Percentiles rank a stretch among this genome's conserved stretches.
These are phyloP conservation scores for Penicillium psychrosexuale DNA, from an alignment of 2,329 filamentous ascomycete genomes.

Conservation along the genomic window DNA sequence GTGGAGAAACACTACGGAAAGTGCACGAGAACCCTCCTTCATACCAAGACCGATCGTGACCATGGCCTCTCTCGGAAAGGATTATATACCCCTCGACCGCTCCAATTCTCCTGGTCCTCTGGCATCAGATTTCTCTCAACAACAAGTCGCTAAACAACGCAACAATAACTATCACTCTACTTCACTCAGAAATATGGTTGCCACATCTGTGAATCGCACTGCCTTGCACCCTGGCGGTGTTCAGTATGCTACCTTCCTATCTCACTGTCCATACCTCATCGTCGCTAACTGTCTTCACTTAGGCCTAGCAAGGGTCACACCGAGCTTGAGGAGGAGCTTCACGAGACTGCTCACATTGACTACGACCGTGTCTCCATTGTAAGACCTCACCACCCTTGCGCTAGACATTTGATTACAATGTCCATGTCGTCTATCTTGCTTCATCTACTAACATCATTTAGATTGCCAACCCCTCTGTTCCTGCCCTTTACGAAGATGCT, in stretches of 20 bases:
- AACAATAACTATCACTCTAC: slow-evolving; percentile 59
- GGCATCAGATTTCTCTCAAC: slow-evolving; percentile 55
- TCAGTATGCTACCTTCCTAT: slow-evolving; percentile 59
- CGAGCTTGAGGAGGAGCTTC: slow-evolving; percentile 94
- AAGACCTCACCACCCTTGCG: slow-evolving; percentile 39
- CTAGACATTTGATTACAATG: slow-evolving; percentile 9
- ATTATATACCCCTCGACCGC: slow-evolving; percentile 46
- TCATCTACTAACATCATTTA: slow-evolving; percentile 29
- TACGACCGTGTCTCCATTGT: slow-evolving; percentile 98
- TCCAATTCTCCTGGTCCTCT: slow-evolving; percentile 47
- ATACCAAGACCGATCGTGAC: slow-evolving; percentile 25
- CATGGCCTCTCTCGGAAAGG: slow-evolving; percentile 37
- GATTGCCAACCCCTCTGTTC: slow-evolving; percentile 89
- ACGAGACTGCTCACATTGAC: slow-evolving; percentile 97
- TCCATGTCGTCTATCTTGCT: background rate
- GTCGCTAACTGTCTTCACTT: slow-evolving; percentile 16
- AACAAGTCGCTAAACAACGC: slow-evolving; percentile 57
- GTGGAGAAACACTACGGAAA: slow-evolving; percentile 38
- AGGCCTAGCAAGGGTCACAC: slow-evolving; percentile 87
- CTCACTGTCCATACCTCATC: slow-evolving; percentile 11
- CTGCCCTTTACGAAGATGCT: slow-evolving; percentile 97
- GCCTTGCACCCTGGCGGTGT: slow-evolving; percentile 87
- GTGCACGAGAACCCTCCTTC: slow-evolving; percentile 23
- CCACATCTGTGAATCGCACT: slow-evolving; percentile 78
- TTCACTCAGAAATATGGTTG: slow-evolving; percentile 52